Percentiles rank a stretch among this genome's conserved stretches.
Evolutionary conservation across 2,329 filamentous ascomycete genomes (phyloP).

Genomic region (Phialocephala subalpina): DNA sequence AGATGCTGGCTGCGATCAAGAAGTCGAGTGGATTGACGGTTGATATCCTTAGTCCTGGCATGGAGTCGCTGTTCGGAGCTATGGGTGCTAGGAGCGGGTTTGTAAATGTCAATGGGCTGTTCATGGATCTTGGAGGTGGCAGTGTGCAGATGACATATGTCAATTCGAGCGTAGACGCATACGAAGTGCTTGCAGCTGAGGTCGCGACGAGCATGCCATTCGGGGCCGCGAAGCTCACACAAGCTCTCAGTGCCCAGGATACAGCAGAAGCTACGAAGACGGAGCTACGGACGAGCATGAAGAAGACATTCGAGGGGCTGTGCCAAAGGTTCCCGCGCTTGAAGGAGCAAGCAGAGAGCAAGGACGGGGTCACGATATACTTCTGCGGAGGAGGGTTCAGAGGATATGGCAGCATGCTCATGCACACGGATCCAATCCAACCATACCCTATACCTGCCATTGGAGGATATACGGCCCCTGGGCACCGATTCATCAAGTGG

Average conservation of each 20-base stretch:
- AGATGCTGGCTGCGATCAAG: slow-evolving; percentile 72
- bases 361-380: slow-evolving; percentile 72
- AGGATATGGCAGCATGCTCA: slow-evolving; percentile 89
- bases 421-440: slow-evolving; percentile 75
- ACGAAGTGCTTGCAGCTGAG: slow-evolving; percentile 61
- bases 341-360: slow-evolving; percentile 47
- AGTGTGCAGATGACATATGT: slow-evolving; percentile 75
- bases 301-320: slow-evolving; percentile 64
- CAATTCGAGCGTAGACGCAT: slow-evolving; percentile 53
- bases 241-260: slow-evolving; percentile 53
- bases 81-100: slow-evolving; percentile 80
- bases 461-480: slow-evolving; percentile 76
- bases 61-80: slow-evolving; percentile 84
- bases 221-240: slow-evolving; percentile 65
- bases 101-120: slow-evolving; percentile 65
- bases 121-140: slow-evolving; percentile 77
- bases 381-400: slow-evolving; percentile 91
- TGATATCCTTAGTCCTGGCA: slow-evolving; percentile 76
- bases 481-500: slow-evolving; percentile 65
- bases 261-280: slow-evolving; percentile 52
- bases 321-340: slow-evolving; percentile 60
- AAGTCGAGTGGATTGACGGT: slow-evolving; percentile 72
- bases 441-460: slow-evolving; percentile 87
- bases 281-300: slow-evolving; percentile 62
- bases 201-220: slow-evolving; percentile 67